phyloP scores from a whole-genome alignment of 2,329 filamentous ascomycete species.

The Pseudomassariella vexata region DNA sequence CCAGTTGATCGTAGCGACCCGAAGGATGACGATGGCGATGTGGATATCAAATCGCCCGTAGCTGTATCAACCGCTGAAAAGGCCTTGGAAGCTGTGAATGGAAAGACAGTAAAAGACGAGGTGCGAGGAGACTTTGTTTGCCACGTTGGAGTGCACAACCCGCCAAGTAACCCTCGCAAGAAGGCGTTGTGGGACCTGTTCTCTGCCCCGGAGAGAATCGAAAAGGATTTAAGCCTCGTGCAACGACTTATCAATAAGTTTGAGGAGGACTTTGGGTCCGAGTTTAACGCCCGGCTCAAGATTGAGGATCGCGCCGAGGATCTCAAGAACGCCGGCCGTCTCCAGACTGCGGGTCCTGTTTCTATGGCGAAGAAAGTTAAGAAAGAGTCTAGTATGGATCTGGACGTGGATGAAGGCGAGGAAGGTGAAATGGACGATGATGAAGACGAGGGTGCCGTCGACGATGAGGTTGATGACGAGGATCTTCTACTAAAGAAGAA shows the following conservation, averaged over 20 bases:
- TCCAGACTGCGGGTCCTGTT: constrained; percentile 59
- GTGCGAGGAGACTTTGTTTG: constrained; percentile 93
- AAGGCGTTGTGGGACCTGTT: constrained; percentile 97
- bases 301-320: constrained; percentile 85
- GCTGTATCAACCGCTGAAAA: constrained; percentile 66
- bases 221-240: constrained; percentile 81
- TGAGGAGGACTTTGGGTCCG: constrained; percentile 74
- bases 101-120: constrained; percentile 94
- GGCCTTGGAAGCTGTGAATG: constrained; percentile 89
- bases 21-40: constrained; percentile 60
- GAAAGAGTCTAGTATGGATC: constrained; percentile 53
- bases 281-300: constrained; percentile 70
- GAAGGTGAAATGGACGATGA: constrained; percentile 69
- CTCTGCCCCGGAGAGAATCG: constrained; percentile 86
- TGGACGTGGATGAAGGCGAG: constrained; percentile 58
- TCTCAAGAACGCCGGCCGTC: constrained; percentile 66
- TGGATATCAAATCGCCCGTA: constrained; percentile 44
- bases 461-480: constrained; percentile 85
- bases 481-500: constrained; percentile 91
- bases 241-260: constrained; percentile 77
- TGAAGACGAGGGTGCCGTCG: constrained; percentile 70
- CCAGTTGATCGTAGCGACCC: constrained; percentile 67
- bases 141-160: constrained; percentile 92
- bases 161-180: constrained; percentile 78
- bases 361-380: constrained; percentile 55